A percentile compares a stretch with the other conserved stretches of the same genome.
phyloP scores from a whole-genome alignment of 1,284 basidiomycete species.

The Ustilago sp. region DNA sequence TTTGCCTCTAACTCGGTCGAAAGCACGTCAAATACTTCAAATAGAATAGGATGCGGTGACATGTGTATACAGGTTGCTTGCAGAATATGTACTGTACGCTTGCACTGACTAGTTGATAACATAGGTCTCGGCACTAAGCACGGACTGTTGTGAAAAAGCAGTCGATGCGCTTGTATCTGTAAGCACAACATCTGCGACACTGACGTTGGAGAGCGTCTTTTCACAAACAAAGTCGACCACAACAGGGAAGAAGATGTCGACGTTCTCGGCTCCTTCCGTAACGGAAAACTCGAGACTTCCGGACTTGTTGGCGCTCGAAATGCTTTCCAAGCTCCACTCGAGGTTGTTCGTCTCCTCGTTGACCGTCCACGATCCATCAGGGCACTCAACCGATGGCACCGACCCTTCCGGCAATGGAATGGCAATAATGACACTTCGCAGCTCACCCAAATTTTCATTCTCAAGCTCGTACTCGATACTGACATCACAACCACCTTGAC shows the following conservation, averaged over 20 bases:
- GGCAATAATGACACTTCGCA: conserved; percentile 87
- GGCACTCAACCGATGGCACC: conserved; percentile 78
- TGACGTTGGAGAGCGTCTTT: conserved; percentile 74
- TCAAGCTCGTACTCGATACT: conserved; percentile 98
- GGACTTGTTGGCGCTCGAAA: conserved; percentile 73
- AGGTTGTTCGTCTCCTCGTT: conserved; percentile 82
- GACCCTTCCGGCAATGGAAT: conserved; percentile 91
- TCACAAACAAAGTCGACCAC: conserved; percentile 82
- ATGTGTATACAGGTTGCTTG: conserved; percentile 9
- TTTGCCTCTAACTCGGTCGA: background rate
- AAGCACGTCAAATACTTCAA: conserved; percentile 1
- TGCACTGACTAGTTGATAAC: conserved; percentile 34
- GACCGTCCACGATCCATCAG: conserved; percentile 83
- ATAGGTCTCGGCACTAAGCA: conserved; percentile 66
- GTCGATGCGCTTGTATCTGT: conserved; percentile 76
- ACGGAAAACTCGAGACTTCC: conserved; percentile 84
- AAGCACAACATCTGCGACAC: conserved; percentile 73
- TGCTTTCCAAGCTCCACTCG: conserved; percentile 81
- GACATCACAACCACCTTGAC: conserved; percentile 82
- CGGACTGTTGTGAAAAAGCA: conserved; percentile 82
- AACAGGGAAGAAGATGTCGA: conserved; percentile 91
- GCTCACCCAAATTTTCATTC: conserved; percentile 73
- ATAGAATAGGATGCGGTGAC: conserved; percentile 3
- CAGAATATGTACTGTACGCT: no score
- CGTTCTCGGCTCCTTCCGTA: conserved; percentile 78